A percentile compares a stretch with the other conserved stretches of the same genome.
These are phyloP conservation scores for Eudorina sp. DNA, from an alignment of 139 green algal genomes.

Conservation along the genomic window DNA sequence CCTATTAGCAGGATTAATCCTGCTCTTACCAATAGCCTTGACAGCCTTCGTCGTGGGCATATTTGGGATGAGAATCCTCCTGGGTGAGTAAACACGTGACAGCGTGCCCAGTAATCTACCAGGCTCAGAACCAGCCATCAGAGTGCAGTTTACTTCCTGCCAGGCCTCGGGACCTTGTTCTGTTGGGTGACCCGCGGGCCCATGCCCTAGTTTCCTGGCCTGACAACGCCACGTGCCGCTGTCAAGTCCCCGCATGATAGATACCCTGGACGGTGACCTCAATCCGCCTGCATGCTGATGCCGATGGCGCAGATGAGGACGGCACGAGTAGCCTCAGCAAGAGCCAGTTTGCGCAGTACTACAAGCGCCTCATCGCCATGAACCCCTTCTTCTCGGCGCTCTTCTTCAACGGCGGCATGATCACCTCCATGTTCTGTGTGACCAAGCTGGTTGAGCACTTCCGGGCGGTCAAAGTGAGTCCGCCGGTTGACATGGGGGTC, in stretches of 20 bases:
- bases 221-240: not conserved
- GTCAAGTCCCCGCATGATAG: not conserved
- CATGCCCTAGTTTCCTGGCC: not conserved
- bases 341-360: constrained; percentile 44
- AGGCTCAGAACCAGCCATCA: too few relatives aligned
- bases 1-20: not conserved
- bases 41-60: constrained; percentile 26
- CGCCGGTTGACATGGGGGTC: not conserved
- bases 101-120: too few relatives aligned
- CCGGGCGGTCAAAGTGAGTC: not conserved
- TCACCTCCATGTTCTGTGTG: constrained; percentile 45
- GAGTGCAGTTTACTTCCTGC: too few relatives aligned
- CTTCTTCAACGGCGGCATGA: constrained; percentile 60
- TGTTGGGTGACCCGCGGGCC: not conserved
- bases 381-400: constrained; percentile 62
- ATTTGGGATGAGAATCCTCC: constrained; percentile 37
- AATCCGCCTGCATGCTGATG: not conserved
- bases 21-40: constrained; percentile 16
- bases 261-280: not conserved
- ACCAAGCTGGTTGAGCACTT: constrained; percentile 41
- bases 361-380: constrained; percentile 29
- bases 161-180: too few relatives aligned
- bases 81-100: constrained; percentile 32
- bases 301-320: not conserved
- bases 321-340: not conserved